Base-by-base conservation (phyloP, 1,139 yeast genomes). In the Yamadazyma aaseri region DNA sequence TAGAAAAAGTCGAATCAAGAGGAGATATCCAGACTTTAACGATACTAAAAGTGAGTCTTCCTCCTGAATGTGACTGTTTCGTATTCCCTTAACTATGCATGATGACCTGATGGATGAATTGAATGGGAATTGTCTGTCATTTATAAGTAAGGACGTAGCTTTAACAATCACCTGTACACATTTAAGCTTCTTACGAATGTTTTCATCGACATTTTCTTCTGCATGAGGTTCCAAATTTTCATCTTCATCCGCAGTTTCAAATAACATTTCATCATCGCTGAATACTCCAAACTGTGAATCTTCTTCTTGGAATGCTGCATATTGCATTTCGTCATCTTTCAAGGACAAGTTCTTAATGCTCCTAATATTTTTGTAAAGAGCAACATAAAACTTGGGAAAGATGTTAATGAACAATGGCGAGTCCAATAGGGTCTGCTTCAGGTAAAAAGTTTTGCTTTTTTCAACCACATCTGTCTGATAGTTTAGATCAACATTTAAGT, bases 21-120 rank as follows among this genome's bases (percentile, higher is more conserved):
- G 47, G 4, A 72, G 36, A 36, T 55, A 69, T 1, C 77, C 76
- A 1, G 76, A 65, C 22, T 58, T 53, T 6, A 72, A 46, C 0
- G 75, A 57, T 0, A 73, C 35, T n/a, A 72, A 41, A 20, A 73
- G 46, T 5, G 69, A 60, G 41, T 73, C 79, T 38, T 73, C 79
- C 28, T 49, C 53, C 22, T 41, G 44, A 5, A 36, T 32, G 2
- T 32, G 34, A 14, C 44, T 50, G 17, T 45, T 41, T 17, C 41
- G 33, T 3, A 39, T 38, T 1, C 72, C 72, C 20, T 49, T 46
- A 3, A 72, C 41, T 7, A 66, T 39, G 29, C 62, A 60, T 0
- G 67, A 61, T 0, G 72, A 54, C 35, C 77, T 47, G 3, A 73
- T 58, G 3, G 59, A 51, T 0, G 71, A 50, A 32, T 59, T 63